phyloP scores from a whole-genome alignment of 1,284 basidiomycete species.

The Leccinum subspadiceum region DNA sequence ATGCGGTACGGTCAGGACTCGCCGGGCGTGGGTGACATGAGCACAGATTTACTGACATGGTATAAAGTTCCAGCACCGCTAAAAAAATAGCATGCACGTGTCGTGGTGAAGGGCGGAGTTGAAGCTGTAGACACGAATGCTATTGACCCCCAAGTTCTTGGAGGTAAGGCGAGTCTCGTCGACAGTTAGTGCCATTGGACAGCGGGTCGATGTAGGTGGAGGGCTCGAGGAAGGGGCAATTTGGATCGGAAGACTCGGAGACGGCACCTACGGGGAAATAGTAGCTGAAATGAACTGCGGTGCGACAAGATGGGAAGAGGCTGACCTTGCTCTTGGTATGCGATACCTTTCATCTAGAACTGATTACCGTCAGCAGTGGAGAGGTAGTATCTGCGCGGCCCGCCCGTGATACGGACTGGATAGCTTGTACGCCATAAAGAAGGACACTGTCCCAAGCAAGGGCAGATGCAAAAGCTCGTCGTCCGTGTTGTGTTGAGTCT shows the following conservation, averaged over 20 bases:
- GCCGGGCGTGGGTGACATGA: not conserved
- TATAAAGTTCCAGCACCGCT: constrained; percentile 81
- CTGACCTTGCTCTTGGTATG: constrained; percentile 85
- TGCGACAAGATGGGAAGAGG: not conserved
- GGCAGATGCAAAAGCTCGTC: constrained; percentile 4
- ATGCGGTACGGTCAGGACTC: constrained; percentile 36
- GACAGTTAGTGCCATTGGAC: constrained; percentile 64
- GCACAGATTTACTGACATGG: constrained; percentile 56
- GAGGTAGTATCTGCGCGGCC: constrained; percentile 54
- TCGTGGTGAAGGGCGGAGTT: constrained; percentile 83
- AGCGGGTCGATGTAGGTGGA: constrained; percentile 77
- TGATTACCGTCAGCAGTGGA: constrained; percentile 70
- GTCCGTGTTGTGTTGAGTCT: too few species aligned
- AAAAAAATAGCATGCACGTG: constrained; percentile 75
- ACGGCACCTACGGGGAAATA: constrained; percentile 41
- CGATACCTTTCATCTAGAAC: constrained; percentile 91
- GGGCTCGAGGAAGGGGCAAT: constrained; percentile 78
- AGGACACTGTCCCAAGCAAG: constrained; percentile 28
- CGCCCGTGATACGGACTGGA: constrained; percentile 57
- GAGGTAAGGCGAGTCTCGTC: constrained; percentile 78
- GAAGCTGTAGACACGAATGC: constrained; percentile 84
- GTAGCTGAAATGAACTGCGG: not conserved
- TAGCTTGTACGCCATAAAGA: constrained; percentile 48
- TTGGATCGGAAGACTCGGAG: constrained; percentile 38
- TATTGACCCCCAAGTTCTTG: constrained; percentile 62